Percentiles rank a stretch among this genome's conserved stretches.
These are phyloP conservation scores for Kodamaea neixiangensis DNA, from an alignment of 805 yeast genomes.

Conservation along the genomic window DNA sequence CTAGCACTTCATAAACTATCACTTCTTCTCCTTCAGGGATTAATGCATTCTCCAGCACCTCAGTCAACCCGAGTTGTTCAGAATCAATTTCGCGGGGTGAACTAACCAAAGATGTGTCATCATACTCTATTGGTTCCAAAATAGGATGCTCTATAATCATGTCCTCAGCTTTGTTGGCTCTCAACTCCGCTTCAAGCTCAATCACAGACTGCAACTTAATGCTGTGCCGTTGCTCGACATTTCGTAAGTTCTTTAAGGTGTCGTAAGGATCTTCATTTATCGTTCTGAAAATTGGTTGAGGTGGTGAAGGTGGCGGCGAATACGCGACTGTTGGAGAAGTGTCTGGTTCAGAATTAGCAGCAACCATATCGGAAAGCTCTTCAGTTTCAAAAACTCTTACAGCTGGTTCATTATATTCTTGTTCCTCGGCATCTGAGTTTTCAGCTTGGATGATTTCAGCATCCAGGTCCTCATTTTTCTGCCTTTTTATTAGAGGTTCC, in stretches of 20 bases:
- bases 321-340: neutral
- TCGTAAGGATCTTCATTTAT: conserved; percentile 26
- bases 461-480: neutral
- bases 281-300: conserved; percentile 7
- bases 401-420: conserved; percentile 4
- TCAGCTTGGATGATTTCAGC: neutral
- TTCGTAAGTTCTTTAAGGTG: conserved; percentile 22
- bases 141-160: conserved; percentile 1
- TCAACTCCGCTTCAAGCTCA: conserved; percentile 19
- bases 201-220: conserved; percentile 21
- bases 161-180: conserved; percentile 1
- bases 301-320: conserved; percentile 3
- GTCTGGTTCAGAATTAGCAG: neutral
- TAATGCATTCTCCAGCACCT: neutral
- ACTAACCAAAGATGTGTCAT: conserved; percentile 21
- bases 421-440: conserved; percentile 13
- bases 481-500: neutral
- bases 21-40: neutral
- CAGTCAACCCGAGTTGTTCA: neutral
- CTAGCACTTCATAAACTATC: neutral
- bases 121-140: conserved; percentile 3
- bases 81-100: conserved; percentile 27
- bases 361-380: neutral
- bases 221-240: conserved; percentile 25
- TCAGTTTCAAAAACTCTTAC: conserved; percentile 1